These are phyloP conservation scores for Botrytis deweyae DNA, from an alignment of 2,329 filamentous ascomycete genomes.

Conservation along the genomic window DNA sequence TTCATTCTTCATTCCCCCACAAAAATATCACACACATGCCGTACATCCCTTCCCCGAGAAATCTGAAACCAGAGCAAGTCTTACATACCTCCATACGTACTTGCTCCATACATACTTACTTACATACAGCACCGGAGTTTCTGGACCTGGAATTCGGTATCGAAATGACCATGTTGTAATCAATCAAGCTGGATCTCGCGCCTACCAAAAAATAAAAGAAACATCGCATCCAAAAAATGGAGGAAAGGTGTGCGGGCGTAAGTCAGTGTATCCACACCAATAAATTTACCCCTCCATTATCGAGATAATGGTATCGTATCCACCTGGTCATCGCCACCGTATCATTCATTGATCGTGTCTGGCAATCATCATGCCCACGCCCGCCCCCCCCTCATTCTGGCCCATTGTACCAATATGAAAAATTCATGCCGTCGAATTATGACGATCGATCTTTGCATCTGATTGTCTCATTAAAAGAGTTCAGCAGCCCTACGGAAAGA, in stretches of 20 bases:
- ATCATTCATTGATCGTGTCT: background rate
- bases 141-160: background rate
- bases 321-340: background rate
- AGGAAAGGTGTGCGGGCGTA: background rate
- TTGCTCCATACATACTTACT: background rate
- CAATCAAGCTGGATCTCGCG: background rate
- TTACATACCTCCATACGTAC: background rate
- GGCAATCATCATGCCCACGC: background rate
- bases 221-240: background rate
- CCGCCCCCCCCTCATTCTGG: background rate
- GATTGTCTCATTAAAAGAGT: background rate
- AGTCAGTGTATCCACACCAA: slow-evolving; percentile 3
- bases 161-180: background rate
- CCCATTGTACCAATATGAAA: background rate
- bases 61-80: background rate
- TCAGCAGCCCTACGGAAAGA: background rate
- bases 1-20: background rate
- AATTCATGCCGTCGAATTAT: background rate
- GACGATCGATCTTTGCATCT: background rate
- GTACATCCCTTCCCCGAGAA: background rate
- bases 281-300: slow-evolving; percentile 4
- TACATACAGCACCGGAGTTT: background rate
- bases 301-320: background rate
- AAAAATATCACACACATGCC: background rate
- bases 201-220: background rate